Evolutionary conservation across 805 yeast species (phyloP).

Genomic region (Lachancea mirantina): DNA sequence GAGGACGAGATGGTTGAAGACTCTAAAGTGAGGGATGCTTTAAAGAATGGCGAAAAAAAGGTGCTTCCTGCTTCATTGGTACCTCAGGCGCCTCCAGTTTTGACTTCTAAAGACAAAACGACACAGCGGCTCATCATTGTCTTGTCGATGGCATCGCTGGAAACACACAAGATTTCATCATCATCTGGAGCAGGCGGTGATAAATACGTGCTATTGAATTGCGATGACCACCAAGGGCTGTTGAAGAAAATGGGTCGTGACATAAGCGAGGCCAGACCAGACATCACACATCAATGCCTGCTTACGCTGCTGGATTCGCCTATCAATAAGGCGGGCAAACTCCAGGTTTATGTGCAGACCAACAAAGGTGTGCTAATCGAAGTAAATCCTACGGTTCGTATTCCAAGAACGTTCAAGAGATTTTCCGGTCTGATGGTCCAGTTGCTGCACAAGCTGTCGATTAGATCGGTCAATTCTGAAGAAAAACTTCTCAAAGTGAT

Average conservation of each 20-base stretch:
- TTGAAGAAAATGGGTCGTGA: constrained; percentile 94
- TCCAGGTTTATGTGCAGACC: constrained; percentile 94
- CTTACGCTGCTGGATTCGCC: constrained; percentile 95
- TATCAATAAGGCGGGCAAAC: constrained; percentile 91
- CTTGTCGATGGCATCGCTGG: constrained; percentile 91
- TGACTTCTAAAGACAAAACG: constrained; percentile 76
- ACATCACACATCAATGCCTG: constrained; percentile 95
- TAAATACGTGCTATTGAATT: constrained; percentile 85
- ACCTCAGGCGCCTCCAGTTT: constrained; percentile 78
- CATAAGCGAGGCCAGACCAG: constrained; percentile 98
- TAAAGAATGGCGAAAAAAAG: constrained; percentile 32
- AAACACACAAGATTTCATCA: constrained; percentile 86
- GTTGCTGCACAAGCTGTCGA: constrained; percentile 82
- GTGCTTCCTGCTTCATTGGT: constrained; percentile 65
- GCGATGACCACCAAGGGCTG: constrained; percentile 97
- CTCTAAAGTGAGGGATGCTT: constrained; percentile 41
- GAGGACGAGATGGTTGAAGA: constrained; percentile 40
- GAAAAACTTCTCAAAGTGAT: constrained; percentile 90
- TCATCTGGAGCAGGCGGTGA: constrained; percentile 77
- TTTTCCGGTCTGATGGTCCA: constrained; percentile 98
- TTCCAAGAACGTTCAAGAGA: constrained; percentile 96
- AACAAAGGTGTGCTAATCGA: constrained; percentile 92
- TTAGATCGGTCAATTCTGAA: constrained; percentile 90
- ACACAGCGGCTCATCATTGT: constrained; percentile 89
- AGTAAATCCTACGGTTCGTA: constrained; percentile 92